Evolutionary conservation across 2,329 filamentous ascomycete species (phyloP).

Genomic region (Nemania diffusa): DNA sequence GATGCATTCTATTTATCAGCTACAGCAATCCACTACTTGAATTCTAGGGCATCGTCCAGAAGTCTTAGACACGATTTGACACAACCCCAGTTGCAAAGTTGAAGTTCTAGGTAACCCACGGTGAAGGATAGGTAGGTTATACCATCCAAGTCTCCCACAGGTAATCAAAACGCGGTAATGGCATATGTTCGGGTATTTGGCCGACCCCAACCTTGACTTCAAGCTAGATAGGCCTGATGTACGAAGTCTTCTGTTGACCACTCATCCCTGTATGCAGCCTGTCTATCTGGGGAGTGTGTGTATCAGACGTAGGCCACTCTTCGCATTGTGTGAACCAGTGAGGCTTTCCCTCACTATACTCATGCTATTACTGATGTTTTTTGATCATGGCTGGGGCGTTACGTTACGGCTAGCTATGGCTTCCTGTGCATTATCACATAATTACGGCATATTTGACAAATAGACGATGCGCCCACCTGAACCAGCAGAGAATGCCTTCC

Average conservation of each 20-base stretch:
- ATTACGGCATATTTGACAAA: background rate
- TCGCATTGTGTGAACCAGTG: slow-evolving; percentile 45
- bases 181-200: slow-evolving; percentile 43
- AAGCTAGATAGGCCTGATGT: slow-evolving; percentile 48
- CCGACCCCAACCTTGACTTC: slow-evolving; percentile 42
- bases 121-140: slow-evolving; percentile 32
- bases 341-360: background rate
- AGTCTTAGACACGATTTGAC: background rate
- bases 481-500: too few relatives aligned
- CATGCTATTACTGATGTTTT: background rate
- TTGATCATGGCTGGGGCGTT: background rate
- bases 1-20: background rate
- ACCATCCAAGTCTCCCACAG: slow-evolving; percentile 29
- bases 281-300: slow-evolving; percentile 52
- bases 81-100: slow-evolving; percentile 37
- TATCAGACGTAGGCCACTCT: slow-evolving; percentile 51
- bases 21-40: background rate
- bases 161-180: slow-evolving; percentile 47
- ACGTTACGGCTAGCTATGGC: background rate
- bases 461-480: too few relatives aligned
- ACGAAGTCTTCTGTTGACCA: slow-evolving; percentile 46
- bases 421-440: background rate
- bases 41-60: background rate
- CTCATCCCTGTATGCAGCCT: slow-evolving; percentile 50
- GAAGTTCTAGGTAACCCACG: slow-evolving; percentile 45